Evolutionary conservation across 345 rosid genomes (phyloP).

Genomic region (Lenwebbia sp.): DNA sequence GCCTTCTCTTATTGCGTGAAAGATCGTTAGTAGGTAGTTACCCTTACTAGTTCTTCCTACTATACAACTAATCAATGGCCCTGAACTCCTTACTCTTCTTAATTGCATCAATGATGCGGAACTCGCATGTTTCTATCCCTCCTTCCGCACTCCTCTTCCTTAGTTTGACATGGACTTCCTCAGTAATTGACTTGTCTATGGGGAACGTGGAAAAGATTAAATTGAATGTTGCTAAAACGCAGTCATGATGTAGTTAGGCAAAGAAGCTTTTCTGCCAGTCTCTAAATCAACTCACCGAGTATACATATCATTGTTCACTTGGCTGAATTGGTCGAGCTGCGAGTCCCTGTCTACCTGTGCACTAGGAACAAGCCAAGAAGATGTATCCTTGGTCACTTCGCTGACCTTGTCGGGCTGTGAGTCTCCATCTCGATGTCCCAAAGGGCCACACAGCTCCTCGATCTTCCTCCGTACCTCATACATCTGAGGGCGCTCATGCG

Average conservation of each 20-base stretch:
- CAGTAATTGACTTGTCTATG: not conserved
- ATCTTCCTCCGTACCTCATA: conserved; percentile 57
- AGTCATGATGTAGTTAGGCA: not conserved
- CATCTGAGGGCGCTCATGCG: conserved; percentile 64
- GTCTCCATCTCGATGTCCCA: too few relatives aligned
- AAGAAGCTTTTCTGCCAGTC: not conserved
- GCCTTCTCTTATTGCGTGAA: not conserved
- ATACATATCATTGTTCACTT: not conserved
- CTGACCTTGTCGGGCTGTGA: too few relatives aligned
- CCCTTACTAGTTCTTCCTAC: not conserved
- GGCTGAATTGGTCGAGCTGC: not conserved
- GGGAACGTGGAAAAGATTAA: not conserved
- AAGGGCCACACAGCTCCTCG: too few relatives aligned
- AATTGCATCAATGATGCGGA: not conserved
- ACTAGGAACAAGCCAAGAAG: too few relatives aligned
- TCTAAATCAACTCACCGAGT: not conserved
- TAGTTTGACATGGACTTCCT: not conserved
- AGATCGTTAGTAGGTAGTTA: not conserved
- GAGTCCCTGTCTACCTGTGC: not conserved
- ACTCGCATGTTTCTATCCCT: not conserved
- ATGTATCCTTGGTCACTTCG: too few relatives aligned
- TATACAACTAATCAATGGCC: not conserved
- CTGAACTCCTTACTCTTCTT: not conserved
- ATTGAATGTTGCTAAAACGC: not conserved
- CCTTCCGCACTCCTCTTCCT: too few relatives aligned